Base-by-base conservation (phyloP, 441 rosid genomes). In the Mallotus repandus region DNA sequence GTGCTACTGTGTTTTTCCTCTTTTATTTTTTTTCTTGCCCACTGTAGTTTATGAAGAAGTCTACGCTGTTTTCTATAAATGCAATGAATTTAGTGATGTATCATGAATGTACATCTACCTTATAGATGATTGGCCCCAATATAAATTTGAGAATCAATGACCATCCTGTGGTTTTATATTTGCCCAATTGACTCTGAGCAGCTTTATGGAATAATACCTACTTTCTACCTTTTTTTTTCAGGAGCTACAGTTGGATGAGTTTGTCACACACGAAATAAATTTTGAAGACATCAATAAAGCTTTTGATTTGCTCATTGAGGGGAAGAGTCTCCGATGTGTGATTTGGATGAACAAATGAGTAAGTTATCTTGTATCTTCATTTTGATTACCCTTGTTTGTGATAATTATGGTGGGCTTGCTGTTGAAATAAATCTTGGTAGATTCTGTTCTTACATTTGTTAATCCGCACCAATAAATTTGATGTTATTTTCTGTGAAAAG, bases 261-360 rank as follows among this genome's bases (percentile, higher is more conserved):
- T 91, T 81, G 93, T 91, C 52, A 90, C 97, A 0, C 97, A 93
- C 66, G 97, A 93, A 71, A 73, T 91, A 69, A 82, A 68, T 57
- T 90, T 93, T 21, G 88, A 85, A 76, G 94, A 88, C 29, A 89
- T 93, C 68, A 91, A 91, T 80, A 85, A 83, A 56, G 92, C 95
- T 12, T 88, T 93, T 50, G 87, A 89, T 67, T 74, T 93, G 68
- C 91, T 89, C 3, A 13, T 82, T 13, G 83, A 81, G 64, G 95
- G 94, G 45, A 81, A 84, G 77, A 84, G 82, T 71, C 86, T 93
- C 55, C 87, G 95, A 14, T 87, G 91, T 82, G 93, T 93, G 68
- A 78, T 93, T 63, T 85, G 92, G 96, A 90, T 93, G 93, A 78
- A 77, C 65, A 82, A 83, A 67, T 81, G 29, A 25, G 29, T 25